Base-by-base conservation (phyloP, 352 stramenopile species). In the Blastocystis sp. region DNA sequence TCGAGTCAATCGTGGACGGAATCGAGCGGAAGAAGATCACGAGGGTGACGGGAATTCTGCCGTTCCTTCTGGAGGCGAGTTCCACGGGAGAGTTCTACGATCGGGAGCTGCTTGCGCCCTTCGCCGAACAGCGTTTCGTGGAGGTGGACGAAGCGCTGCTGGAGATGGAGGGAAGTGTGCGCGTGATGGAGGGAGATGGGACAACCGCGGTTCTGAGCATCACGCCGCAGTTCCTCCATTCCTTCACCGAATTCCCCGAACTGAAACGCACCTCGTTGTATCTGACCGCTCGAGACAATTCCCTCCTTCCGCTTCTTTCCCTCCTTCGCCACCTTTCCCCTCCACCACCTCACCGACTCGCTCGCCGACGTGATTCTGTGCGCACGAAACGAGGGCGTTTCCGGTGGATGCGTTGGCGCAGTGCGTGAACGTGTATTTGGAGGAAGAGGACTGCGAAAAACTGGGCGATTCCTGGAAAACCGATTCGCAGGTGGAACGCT, bases 391-490 rank as follows among this genome's bases (percentile, higher is more conserved):
- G 23, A 23, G 64, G n/a, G 38, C 10, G 23, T 41, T 0, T 81
- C n/a, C 71, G 3, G 2, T 38, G 21, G n/a, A 21, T 21, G 52
- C 14, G 14, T 23, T 81, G 28, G 34, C 65, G 71, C n/a, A 38
- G 9, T 81, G 71, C 40, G 21, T 81, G n/a, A 28, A 64, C 4
- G 7, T 81, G 9, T 81, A 81, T 40, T 45, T 81, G 17, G 71
- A 81, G 28, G 71, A 81, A 1, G 71, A 81, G 5, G 71, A 81
- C 21, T 7, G 17, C 17, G 21, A 41, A 14, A 64, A 28, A 19
- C 28, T 81, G 9, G 71, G 71, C 11, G 71, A 81, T 21, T 19
- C 14, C 21, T 81, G 71, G 71, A 81, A 66, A 17, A 66, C 71
- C 23, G 71, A 64, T 21, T 2, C 65, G n/a, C 11, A 21, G n/a